These are phyloP conservation scores for Mycena crocata DNA, from an alignment of 768 basidiomycete species.

Conservation along the genomic window DNA sequence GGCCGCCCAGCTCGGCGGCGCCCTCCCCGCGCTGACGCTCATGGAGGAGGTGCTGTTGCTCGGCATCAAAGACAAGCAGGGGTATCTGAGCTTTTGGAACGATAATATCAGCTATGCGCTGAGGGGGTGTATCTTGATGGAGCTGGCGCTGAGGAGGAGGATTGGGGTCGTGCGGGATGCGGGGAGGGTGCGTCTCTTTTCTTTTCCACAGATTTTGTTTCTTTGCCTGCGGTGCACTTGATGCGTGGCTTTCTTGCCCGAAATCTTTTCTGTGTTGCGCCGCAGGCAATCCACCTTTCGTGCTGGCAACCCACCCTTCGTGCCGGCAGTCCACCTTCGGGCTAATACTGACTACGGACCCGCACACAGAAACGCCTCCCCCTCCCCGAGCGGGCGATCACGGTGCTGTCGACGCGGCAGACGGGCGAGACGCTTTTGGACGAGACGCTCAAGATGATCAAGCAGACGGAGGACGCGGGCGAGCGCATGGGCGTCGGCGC, in stretches of 20 bases:
- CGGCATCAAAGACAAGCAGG: conserved; percentile 97
- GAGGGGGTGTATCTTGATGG: conserved; percentile 97
- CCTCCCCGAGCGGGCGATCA: conserved; percentile 24
- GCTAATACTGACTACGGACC: not conserved
- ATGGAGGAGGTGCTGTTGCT: conserved; percentile 97
- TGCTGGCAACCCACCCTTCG: no score
- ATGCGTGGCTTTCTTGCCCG: no score
- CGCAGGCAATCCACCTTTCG: no score
- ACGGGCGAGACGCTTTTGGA: conserved; percentile 33
- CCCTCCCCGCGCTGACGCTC: conserved; percentile 87
- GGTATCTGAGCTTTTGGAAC: conserved; percentile 99
- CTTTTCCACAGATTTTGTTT: not conserved
- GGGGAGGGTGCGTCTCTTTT: conserved; percentile 11
- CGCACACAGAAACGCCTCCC: conserved; percentile 22
- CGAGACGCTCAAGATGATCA: conserved; percentile 82
- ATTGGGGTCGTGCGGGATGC: conserved; percentile 93
- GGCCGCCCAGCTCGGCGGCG: conserved; percentile 72
- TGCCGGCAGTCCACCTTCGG: no score
- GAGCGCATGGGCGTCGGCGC: conserved; percentile 86
- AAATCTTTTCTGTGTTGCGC: no score
- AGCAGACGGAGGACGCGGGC: conserved; percentile 66
- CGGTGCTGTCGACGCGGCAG: conserved; percentile 30
- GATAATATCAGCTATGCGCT: conserved; percentile 99
- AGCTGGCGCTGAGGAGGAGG: conserved; percentile 93
- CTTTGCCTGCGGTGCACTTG: no score